phyloP scores from a whole-genome alignment of 2,329 filamentous ascomycete genomes.

The Nemania sp. region DNA sequence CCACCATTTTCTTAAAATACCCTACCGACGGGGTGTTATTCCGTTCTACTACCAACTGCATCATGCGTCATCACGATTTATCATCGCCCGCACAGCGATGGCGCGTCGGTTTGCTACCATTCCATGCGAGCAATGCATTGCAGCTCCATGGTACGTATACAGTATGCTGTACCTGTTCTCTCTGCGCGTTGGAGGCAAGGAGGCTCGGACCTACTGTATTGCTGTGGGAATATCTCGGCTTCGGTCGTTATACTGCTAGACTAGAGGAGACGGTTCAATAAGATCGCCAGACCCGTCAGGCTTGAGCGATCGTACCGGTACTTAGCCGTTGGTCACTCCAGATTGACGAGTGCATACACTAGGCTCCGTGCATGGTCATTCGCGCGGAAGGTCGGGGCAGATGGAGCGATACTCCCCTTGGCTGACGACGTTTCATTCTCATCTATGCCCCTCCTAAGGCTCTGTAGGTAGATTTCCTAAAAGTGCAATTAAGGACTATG shows the following conservation, averaged over 20 bases:
- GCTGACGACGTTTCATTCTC: constrained; percentile 16
- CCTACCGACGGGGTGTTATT: constrained; percentile 32
- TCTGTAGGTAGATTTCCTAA: background rate
- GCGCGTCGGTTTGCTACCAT: constrained; percentile 21
- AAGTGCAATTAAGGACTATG: background rate
- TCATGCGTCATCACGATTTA: constrained; percentile 33
- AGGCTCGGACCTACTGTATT: constrained; percentile 22
- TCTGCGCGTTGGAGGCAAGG: constrained; percentile 19
- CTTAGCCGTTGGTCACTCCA: constrained; percentile 12
- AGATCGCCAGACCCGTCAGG: constrained; percentile 20
- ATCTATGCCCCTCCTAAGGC: constrained; percentile 7
- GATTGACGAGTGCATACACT: constrained; percentile 19
- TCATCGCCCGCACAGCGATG: constrained; percentile 31
- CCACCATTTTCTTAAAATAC: constrained; percentile 38
- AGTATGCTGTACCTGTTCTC: background rate
- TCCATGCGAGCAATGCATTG: constrained; percentile 34
- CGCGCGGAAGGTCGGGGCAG: constrained; percentile 1
- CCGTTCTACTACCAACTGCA: constrained; percentile 28
- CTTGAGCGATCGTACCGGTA: constrained; percentile 20
- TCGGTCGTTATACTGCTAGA: constrained; percentile 12
- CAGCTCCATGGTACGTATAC: background rate
- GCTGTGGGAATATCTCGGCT: background rate
- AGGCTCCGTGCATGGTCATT: constrained; percentile 10
- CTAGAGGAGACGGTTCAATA: constrained; percentile 7
- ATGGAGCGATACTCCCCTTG: constrained; percentile 19